Evolutionary conservation across 2,329 filamentous ascomycete species (phyloP), one percentile per base, ranked within the genome.

Genomic region (Harringtonia lauricola): DNA sequence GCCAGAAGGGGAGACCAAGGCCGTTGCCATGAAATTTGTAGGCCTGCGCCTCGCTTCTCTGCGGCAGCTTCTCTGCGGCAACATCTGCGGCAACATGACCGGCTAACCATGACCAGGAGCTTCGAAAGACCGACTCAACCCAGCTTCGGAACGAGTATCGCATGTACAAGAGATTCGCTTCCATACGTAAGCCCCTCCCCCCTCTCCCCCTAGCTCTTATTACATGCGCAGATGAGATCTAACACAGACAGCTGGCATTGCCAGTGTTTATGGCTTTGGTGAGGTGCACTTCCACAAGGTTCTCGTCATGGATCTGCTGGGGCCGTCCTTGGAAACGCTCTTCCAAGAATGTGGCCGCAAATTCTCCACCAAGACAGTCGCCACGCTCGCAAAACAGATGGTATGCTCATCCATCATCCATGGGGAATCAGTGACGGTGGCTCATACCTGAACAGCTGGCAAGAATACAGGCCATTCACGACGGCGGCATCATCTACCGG

Each of bases 401-500:
- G 50, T 52, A 6, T 30, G 45, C 13, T 14, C n/a, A 26, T 26
- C n/a, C 8, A 7, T 18, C 17, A 15, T 31, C 18, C 33, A 4
- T 5, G 7, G 15, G 18, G 18, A 9, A 7, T 3, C n/a, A 18
- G 24, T 7, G 10, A 10, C 24, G 10, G 24, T 28, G 12, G 9
- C 34, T 37, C 13, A 41, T 31, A 18, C 14, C n/a, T 36, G 6
- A 36, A 38, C 55, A 87, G 83, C 75, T 95, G 41, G 94, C 89
- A 31, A 80, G 92, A 51, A 89, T 98, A 19, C 90, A 81, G 64
- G 78, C 74, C 1, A 95, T 98, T 52, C 90, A 98, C 71, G 90
- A 96, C 66, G 95, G 95, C 75, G 95, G 95, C 64, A 74, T 96
- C 49, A 95, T 98, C 62, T 96, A 96, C 67, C 83, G 92, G 54